Conservation (phyloP, 2,329 filamentous ascomycete species). For the Cordyceps militaris region DNA sequence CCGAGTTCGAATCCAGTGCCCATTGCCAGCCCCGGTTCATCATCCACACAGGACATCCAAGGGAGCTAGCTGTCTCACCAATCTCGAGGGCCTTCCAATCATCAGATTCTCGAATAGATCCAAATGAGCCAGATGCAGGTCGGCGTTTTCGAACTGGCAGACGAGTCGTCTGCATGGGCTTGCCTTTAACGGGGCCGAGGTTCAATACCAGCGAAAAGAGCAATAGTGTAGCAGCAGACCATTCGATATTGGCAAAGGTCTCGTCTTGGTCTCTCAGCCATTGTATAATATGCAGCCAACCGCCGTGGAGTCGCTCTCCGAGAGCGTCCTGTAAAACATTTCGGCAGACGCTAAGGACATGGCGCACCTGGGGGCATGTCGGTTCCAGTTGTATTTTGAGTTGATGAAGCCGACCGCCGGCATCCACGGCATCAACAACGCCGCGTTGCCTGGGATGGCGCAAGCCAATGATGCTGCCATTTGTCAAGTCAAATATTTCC, state of each 20-base stretch:
- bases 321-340: constrained; percentile 55
- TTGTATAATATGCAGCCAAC: constrained; percentile 67
- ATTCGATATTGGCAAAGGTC: constrained; percentile 50
- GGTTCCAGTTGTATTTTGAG: constrained; percentile 62
- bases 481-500: constrained; percentile 38
- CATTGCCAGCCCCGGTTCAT: constrained; percentile 63
- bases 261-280: constrained; percentile 53
- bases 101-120: constrained; percentile 29
- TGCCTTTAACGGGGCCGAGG: constrained; percentile 38
- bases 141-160: constrained; percentile 26
- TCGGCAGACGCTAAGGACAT: constrained; percentile 53
- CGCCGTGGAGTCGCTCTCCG: constrained; percentile 55
- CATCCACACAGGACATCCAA: constrained; percentile 50
- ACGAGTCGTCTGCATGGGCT: constrained; percentile 20
- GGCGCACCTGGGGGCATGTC: constrained; percentile 52
- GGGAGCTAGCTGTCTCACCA: constrained; percentile 40
- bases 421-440: constrained; percentile 59
- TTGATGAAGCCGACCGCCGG: constrained; percentile 55
- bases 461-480: constrained; percentile 45
- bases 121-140: constrained; percentile 29
- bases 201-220: constrained; percentile 58
- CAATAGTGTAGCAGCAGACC: constrained; percentile 60
- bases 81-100: constrained; percentile 43
- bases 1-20: constrained; percentile 52
- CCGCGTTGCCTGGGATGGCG: constrained; percentile 53